These are phyloP conservation scores for Syncephalastrum sp. DNA, from an alignment of 371 early-diverging fungal species.

Conservation along the genomic window DNA sequence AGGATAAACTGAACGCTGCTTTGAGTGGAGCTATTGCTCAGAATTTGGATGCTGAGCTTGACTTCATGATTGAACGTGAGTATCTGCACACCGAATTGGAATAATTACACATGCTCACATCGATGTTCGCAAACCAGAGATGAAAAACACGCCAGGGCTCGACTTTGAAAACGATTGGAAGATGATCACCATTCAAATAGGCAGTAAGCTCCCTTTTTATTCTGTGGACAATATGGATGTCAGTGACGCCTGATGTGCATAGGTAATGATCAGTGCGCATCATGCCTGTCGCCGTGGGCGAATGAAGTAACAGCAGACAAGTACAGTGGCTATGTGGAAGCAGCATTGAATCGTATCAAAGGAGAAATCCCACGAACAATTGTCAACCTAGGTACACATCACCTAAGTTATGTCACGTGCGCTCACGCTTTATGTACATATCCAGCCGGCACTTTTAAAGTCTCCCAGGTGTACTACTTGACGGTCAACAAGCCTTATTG, in stretches of 20 bases:
- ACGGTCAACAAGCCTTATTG: slow-evolving; percentile 14
- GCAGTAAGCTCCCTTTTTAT: slow-evolving; percentile 32
- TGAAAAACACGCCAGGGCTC: slow-evolving; percentile 14
- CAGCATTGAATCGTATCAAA: slow-evolving; percentile 13
- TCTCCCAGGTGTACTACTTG: slow-evolving; percentile 10
- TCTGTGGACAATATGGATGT: too few relatives aligned
- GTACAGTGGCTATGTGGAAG: slow-evolving; percentile 13
- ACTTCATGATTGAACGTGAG: slow-evolving; percentile 34
- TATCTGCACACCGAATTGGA: not conserved
- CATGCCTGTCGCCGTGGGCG: slow-evolving; percentile 5
- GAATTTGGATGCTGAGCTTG: slow-evolving; percentile 33
- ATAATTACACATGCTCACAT: not conserved
- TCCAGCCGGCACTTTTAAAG: slow-evolving; percentile 15
- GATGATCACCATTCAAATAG: slow-evolving; percentile 44
- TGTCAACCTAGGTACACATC: slow-evolving; percentile 5
- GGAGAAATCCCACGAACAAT: slow-evolving; percentile 10
- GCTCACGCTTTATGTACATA: too few relatives aligned
- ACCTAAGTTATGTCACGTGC: too few relatives aligned
- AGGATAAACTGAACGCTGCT: slow-evolving; percentile 37
- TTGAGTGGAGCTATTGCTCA: slow-evolving; percentile 34
- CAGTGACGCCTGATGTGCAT: not conserved
- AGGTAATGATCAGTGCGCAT: slow-evolving; percentile 22
- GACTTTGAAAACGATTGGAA: slow-evolving; percentile 41
- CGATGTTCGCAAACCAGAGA: slow-evolving; percentile 19
- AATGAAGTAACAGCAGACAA: slow-evolving; percentile 17